Evolutionary conservation across 2,329 filamentous ascomycete species (phyloP).

Genomic region (Magnaporthiopsis poae): DNA sequence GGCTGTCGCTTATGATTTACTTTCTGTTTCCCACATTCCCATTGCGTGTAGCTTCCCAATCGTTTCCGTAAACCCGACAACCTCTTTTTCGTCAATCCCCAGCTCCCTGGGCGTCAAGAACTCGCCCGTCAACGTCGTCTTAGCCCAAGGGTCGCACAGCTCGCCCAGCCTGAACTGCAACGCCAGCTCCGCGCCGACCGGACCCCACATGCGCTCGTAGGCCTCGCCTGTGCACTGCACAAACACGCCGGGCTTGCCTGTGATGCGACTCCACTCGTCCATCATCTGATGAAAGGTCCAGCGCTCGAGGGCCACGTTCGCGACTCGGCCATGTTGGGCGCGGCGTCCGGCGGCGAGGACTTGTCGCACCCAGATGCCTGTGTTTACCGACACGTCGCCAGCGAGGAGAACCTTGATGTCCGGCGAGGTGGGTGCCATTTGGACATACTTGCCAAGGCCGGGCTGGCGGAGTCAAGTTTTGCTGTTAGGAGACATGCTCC

Average conservation of each 20-base stretch:
- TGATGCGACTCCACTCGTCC: constrained; percentile 17
- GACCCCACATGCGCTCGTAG: constrained; percentile 16
- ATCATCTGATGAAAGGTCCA: constrained; percentile 17
- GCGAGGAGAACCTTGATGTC: constrained; percentile 17
- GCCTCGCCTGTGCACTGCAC: constrained; percentile 14
- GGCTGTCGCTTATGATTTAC: too few species aligned
- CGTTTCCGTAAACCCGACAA: too few species aligned
- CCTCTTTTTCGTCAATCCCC: too few species aligned
- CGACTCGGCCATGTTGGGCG: constrained; percentile 14
- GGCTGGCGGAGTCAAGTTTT: too few species aligned
- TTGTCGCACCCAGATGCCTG: constrained; percentile 19
- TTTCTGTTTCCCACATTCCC: too few species aligned
- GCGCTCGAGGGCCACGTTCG: constrained; percentile 18
- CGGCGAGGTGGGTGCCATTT: background rate
- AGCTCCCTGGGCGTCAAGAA: too few species aligned
- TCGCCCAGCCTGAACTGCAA: constrained; percentile 18
- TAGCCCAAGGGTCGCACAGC: constrained; percentile 12
- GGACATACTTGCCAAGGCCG: too few species aligned
- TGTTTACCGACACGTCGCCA: constrained; percentile 17
- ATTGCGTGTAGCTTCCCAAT: too few species aligned
- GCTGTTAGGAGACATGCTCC: too few species aligned
- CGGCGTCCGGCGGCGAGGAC: constrained; percentile 11
- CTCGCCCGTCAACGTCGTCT: too few species aligned
- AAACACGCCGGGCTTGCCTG: constrained; percentile 15
- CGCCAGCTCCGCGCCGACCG: constrained; percentile 15